These are phyloP conservation scores for Colletotrichum sp. DNA, from an alignment of 2,329 filamentous ascomycete genomes.

Conservation along the genomic window DNA sequence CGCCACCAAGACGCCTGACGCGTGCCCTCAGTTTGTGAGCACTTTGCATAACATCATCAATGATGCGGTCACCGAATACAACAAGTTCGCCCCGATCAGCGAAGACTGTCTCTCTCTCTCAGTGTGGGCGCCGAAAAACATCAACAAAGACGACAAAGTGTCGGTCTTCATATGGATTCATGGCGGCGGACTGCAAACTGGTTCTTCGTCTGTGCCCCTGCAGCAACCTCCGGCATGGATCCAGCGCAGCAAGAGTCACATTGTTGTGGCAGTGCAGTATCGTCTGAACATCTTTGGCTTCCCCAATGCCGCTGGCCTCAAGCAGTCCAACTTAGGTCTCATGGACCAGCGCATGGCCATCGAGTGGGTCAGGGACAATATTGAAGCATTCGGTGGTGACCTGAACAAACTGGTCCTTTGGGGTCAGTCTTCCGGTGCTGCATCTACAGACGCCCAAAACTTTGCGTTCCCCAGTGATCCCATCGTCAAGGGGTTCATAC, in stretches of 20 bases:
- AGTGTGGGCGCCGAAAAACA: neutral
- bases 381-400: slow-evolving; percentile 65
- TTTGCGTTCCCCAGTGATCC: neutral
- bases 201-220: slow-evolving; percentile 34
- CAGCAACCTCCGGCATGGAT: slow-evolving; percentile 30
- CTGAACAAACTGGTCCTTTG: neutral
- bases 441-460: neutral
- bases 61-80: neutral
- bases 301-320: slow-evolving; percentile 29
- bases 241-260: slow-evolving; percentile 47
- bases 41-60: neutral
- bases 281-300: slow-evolving; percentile 47
- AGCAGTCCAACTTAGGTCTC: slow-evolving; percentile 64
- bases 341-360: slow-evolving; percentile 65
- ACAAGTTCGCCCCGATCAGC: slow-evolving; percentile 13
- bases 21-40: neutral
- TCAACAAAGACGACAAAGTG: neutral
- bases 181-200: slow-evolving; percentile 51
- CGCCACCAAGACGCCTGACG: neutral
- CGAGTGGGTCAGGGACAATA: slow-evolving; percentile 66
- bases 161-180: slow-evolving; percentile 61
- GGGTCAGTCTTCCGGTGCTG: neutral
- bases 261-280: slow-evolving; percentile 54
- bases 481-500: neutral
- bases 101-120: slow-evolving; percentile 46